phyloP scores from a whole-genome alignment of 2,329 filamentous ascomycete genomes.

The Cladosporium colombiae region DNA sequence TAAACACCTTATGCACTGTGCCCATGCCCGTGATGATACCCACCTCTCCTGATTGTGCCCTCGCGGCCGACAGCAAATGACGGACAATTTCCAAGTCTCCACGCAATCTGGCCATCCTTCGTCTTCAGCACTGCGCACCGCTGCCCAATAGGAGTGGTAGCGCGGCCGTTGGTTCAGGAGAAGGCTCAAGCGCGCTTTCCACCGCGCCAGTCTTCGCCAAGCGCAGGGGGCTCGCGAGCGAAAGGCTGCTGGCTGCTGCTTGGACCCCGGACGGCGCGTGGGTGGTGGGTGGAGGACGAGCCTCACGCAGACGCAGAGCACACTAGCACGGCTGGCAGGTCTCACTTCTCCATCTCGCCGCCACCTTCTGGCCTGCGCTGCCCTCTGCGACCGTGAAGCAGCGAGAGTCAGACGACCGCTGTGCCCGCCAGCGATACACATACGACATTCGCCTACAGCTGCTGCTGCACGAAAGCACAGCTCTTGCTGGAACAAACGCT shows the following conservation, averaged over 20 bases:
- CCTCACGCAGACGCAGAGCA: neutral
- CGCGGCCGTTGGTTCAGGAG: constrained; percentile 13
- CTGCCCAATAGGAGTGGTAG: neutral
- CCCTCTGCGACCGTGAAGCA: constrained; percentile 9
- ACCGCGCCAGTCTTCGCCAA: neutral
- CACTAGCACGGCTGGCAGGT: constrained; percentile 12
- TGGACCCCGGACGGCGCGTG: neutral
- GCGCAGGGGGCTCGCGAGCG: constrained; percentile 8
- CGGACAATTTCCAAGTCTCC: constrained; percentile 3
- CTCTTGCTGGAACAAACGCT: neutral
- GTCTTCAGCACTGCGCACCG: neutral
- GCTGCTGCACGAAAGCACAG: constrained; percentile 9
- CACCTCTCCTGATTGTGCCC: constrained; percentile 3
- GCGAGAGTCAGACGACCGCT: neutral
- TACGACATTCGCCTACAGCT: neutral
- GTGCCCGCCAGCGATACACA: neutral
- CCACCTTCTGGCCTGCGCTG: constrained; percentile 15
- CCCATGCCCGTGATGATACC: neutral
- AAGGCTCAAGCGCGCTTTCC: constrained; percentile 13
- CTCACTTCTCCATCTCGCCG: constrained; percentile 17
- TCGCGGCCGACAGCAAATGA: neutral
- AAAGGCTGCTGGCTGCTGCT: neutral
- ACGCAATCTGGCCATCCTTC: constrained; percentile 1
- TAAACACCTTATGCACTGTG: neutral
- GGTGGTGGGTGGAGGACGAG: neutral